These are phyloP conservation scores for Cochliopodium minus DNA, from an alignment of 208 protist genomes.

Conservation along the genomic window DNA sequence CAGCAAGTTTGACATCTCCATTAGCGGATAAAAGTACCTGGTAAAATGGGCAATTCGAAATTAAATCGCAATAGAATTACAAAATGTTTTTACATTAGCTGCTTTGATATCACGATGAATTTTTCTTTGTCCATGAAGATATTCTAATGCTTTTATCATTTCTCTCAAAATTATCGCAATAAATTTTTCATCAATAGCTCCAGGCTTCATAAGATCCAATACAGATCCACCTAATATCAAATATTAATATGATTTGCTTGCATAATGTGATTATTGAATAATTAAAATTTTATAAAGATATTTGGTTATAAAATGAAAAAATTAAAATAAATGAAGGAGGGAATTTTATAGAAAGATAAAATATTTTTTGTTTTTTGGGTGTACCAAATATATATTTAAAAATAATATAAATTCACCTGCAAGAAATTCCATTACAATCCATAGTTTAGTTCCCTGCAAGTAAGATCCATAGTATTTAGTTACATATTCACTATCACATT, in stretches of 20 bases:
- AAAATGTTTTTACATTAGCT: slow-evolving; percentile 14
- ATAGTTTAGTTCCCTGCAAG: slow-evolving; percentile 53
- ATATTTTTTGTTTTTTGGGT: too few relatives aligned
- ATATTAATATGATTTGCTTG: too few relatives aligned
- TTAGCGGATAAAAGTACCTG: slow-evolving; percentile 35
- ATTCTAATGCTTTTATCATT: slow-evolving; percentile 50
- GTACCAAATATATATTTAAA: too few relatives aligned
- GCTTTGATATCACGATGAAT: slow-evolving; percentile 78
- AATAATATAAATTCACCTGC: too few relatives aligned
- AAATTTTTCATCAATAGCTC: slow-evolving; percentile 40
- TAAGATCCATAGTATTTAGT: slow-evolving; percentile 56
- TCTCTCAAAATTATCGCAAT: slow-evolving; percentile 53
- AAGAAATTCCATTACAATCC: slow-evolving; percentile 79
- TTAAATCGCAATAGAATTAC: background rate
- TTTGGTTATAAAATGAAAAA: too few relatives aligned
- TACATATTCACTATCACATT: slow-evolving; percentile 47
- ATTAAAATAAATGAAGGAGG: too few relatives aligned
- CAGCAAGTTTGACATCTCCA: slow-evolving; percentile 54
- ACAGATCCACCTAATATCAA: too few relatives aligned
- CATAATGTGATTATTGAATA: too few relatives aligned
- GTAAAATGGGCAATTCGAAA: slow-evolving; percentile 10
- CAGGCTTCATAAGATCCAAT: slow-evolving; percentile 27
- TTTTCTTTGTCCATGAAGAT: slow-evolving; percentile 53
- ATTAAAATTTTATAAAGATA: too few relatives aligned
- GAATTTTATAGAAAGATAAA: too few relatives aligned